Base-by-base conservation (phyloP, 371 early-diverging fungal genomes). In the Mortierella sp. region DNA sequence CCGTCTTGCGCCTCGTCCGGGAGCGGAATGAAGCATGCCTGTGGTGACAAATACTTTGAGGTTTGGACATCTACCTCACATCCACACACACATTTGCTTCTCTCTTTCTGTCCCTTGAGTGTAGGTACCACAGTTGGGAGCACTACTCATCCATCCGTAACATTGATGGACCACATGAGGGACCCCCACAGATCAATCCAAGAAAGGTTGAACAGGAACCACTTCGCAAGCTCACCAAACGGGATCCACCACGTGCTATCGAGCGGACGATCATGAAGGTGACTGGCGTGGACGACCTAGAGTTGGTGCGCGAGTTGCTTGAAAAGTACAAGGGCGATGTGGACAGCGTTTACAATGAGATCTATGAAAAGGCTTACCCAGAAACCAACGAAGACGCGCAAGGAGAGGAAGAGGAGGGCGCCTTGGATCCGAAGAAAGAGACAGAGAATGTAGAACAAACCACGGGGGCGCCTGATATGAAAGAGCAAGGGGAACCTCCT, bases 61-160 rank as follows among this genome's bases (percentile, higher is more conserved):
- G n/a, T n/a, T n/a, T n/a, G n/a, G n/a, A n/a, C n/a, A n/a, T n/a
- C n/a, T n/a, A n/a, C n/a, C n/a, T n/a, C n/a, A n/a, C n/a, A n/a
- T n/a, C n/a, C n/a, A n/a, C n/a, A n/a, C n/a, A 19, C 10, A 46
- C 54, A 16, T 43, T 50, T 1, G 26, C 52, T 4, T 42, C 42
- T 24, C 14, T n/a, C 16, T 54, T 55, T 7, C 19, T 52, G 10
- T 43, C 24, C 49, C 46, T 13, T 41, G 30, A 42, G 8, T 24
- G 34, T 27, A 88, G 89, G 0, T 90, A 93, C 72, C 93, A 94
- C 66, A 87, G 87, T 43, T 94, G 93, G 89, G 95, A 94, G 63
- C 95, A 94, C 72, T 95, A 95, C 60, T 87, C 88, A 19, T 93
- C 94, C 0, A 85, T 94, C 14, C 80, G 93, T 19, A 90, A 89